Evolutionary conservation across 1,139 yeast genomes (phyloP).

Genomic region (Taphrina populina): DNA sequence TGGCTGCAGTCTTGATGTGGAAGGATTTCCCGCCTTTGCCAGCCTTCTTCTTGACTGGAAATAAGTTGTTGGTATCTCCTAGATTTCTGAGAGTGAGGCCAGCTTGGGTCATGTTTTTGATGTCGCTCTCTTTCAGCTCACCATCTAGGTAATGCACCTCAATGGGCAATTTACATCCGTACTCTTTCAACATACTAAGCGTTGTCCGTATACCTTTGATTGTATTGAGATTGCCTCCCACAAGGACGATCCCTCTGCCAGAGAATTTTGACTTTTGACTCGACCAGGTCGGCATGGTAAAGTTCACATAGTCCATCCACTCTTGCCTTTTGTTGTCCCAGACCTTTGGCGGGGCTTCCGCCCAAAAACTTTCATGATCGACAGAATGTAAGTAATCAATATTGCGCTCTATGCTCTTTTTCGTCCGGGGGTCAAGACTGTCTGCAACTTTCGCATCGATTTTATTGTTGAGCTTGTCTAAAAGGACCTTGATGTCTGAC

Average conservation of each 20-base stretch:
- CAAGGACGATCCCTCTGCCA: conserved; percentile 30
- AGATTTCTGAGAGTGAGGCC: conserved; percentile 17
- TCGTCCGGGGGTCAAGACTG: conserved; percentile 13
- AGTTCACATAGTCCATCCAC: conserved; percentile 32
- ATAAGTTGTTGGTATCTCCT: conserved; percentile 17
- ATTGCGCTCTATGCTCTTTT: conserved; percentile 31
- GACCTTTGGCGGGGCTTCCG: conserved; percentile 32
- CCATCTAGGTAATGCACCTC: conserved; percentile 32
- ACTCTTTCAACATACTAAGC: conserved; percentile 31
- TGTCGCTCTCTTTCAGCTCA: conserved; percentile 17
- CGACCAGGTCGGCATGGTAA: conserved; percentile 30
- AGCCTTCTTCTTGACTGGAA: conserved; percentile 32
- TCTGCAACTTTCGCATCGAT: conserved; percentile 23
- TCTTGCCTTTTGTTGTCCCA: conserved; percentile 30
- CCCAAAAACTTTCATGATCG: conserved; percentile 32
- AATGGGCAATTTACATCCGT: conserved; percentile 26
- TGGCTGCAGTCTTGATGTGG: conserved; percentile 35
- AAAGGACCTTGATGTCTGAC: conserved; percentile 9
- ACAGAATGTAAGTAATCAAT: conserved; percentile 32
- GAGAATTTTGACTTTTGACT: conserved; percentile 11
- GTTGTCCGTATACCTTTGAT: conserved; percentile 24
- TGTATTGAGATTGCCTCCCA: conserved; percentile 28
- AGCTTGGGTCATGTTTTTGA: conserved; percentile 15
- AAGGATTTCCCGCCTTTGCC: conserved; percentile 32
- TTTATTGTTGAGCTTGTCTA: conserved; percentile 22